Conservation (phyloP, 306 rosid genomes). For the Cucumis cinereus region DNA sequence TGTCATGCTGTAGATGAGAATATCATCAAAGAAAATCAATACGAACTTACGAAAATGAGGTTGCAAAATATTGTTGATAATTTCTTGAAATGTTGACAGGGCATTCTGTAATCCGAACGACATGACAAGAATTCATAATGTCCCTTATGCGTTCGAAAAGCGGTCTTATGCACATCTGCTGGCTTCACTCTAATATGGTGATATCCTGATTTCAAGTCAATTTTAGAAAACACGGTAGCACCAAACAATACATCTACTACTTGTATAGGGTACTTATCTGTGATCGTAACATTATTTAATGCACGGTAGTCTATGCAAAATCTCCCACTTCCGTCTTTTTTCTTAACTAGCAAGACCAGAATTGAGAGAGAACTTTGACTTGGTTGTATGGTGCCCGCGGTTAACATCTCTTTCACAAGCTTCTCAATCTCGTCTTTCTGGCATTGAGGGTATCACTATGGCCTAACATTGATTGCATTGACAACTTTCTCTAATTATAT, state of each 20-base stretch:
- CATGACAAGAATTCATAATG: neutral
- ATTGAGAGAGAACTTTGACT: neutral
- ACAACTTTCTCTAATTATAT: no score
- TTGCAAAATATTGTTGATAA: no score
- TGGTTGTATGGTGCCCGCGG: neutral
- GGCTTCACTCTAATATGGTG: neutral
- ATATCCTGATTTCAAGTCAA: neutral
- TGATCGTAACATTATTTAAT: no score
- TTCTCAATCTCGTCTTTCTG: neutral
- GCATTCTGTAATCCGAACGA: no score
- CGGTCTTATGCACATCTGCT: neutral
- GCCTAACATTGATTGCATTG: rapidly evolving
- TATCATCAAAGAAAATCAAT: neutral
- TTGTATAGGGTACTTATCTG: neutral
- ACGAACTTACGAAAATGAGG: neutral
- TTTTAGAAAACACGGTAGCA: neutral
- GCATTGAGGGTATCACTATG: neutral
- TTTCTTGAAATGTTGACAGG: no score
- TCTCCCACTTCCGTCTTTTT: no score
- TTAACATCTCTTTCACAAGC: neutral
- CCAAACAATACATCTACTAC: neutral
- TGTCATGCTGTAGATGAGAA: neutral
- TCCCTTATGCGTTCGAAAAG: neutral
- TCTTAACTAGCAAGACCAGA: no score
- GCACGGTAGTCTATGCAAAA: no score